Conservation (phyloP, 805 yeast species). For the Saccharomycopsis sp. region DNA sequence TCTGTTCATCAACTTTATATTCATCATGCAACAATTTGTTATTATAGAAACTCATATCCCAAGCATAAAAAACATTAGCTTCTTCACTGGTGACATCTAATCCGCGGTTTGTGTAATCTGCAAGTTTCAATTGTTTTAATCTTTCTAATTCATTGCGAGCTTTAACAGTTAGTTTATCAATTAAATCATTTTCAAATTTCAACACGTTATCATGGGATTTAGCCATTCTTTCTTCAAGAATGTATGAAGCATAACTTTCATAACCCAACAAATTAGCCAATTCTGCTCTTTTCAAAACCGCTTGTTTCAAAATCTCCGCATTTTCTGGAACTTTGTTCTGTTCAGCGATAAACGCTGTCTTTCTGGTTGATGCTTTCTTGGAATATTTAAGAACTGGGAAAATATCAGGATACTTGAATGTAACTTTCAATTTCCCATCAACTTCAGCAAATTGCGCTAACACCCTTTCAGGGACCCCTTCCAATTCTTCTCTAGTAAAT, state of each 20-base stretch:
- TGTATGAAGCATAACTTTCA: slow-evolving; percentile 57
- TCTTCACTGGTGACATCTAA: slow-evolving; percentile 31
- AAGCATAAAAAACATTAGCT: slow-evolving; percentile 41
- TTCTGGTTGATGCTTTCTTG: slow-evolving; percentile 53
- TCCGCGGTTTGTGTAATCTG: slow-evolving; percentile 35
- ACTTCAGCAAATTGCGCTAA: slow-evolving; percentile 27
- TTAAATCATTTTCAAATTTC: slow-evolving; percentile 55
- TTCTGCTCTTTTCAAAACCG: slow-evolving; percentile 54
- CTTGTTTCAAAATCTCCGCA: slow-evolving; percentile 48
- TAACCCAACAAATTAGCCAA: slow-evolving; percentile 62
- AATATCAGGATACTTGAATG: slow-evolving; percentile 75
- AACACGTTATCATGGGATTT: slow-evolving; percentile 54
- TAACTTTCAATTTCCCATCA: slow-evolving; percentile 48
- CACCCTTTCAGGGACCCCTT: slow-evolving; percentile 62
- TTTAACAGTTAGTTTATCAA: slow-evolving; percentile 47
- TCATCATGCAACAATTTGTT: slow-evolving; percentile 58
- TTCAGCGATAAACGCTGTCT: slow-evolving; percentile 54
- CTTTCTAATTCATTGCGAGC: slow-evolving; percentile 47
- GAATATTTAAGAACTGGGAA: slow-evolving; percentile 72
- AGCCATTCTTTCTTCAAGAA: slow-evolving; percentile 77
- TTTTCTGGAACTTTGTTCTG: slow-evolving; percentile 55
- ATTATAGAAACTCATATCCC: slow-evolving; percentile 70
- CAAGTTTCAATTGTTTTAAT: slow-evolving; percentile 44
- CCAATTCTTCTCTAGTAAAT: slow-evolving; percentile 58
- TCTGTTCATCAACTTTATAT: slow-evolving; percentile 62